phyloP scores from a whole-genome alignment of 2,329 filamentous ascomycete species.

The Neofusicoccum parvum region DNA sequence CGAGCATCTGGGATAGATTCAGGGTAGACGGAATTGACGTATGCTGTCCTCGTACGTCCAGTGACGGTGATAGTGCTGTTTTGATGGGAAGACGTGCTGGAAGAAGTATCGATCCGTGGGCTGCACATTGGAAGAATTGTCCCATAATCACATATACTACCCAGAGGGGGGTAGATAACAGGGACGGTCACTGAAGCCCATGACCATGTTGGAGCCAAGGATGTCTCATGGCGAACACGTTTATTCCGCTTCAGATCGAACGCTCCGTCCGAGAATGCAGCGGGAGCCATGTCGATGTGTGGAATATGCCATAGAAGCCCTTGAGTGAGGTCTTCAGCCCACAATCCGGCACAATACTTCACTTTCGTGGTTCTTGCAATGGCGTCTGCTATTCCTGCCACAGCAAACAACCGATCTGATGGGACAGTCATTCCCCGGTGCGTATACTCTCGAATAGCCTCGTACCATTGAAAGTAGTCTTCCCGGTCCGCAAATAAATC shows the following conservation, averaged over 20 bases:
- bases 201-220: neutral
- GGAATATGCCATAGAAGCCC: neutral
- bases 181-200: neutral
- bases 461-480: conserved; percentile 28
- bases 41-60: conserved; percentile 25
- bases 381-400: neutral
- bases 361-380: neutral
- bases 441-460: neutral
- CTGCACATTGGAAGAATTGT: no score
- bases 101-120: no score
- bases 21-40: conserved; percentile 28
- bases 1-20: conserved; percentile 27
- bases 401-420: neutral
- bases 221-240: no score
- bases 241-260: no score
- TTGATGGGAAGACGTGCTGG: conserved; percentile 22
- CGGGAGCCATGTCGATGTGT: no score
- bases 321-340: neutral
- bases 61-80: conserved; percentile 24
- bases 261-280: no score
- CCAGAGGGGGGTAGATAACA: conserved; percentile 24
- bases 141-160: neutral
- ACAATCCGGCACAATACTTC: neutral
- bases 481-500: conserved; percentile 23
- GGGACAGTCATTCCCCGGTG: neutral